Base-by-base conservation (phyloP, 805 yeast species). In the Cyberlindnera misumaiensis region DNA sequence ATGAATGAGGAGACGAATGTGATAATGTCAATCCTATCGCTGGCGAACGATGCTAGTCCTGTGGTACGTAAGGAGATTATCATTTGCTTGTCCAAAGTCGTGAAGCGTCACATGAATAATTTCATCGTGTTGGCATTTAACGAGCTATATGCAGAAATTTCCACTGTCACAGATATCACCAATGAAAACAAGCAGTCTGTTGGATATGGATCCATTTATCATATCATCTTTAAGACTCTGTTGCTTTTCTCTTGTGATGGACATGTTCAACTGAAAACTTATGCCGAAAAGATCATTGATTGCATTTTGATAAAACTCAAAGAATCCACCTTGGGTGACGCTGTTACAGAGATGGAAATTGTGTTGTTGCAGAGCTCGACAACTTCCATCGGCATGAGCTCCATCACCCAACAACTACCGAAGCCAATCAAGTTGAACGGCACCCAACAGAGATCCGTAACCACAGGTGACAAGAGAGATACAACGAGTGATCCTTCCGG, bases 111-210 rank as follows among this genome's bases (percentile, higher is more conserved):
- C 58, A 63, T 73, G 17, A 75, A 77, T 41, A 83, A 85, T 52
- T 89, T 90, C 52, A 58, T 88, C 39, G 93, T 90, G 2, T 81
- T 89, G 42, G 96, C 96, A 0, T 88, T 81, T 57, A 75, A 86
- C 34, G 88, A 87, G 48, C 56, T 93, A 20, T 43, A 47, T 2
- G 48, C 47, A 14, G 49, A 51, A 17, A 43, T 53, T 42, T 73
- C 77, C 41, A 28, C 44, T 31, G 77, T 84, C 12, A 68, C 72
- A 33, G 75, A 80, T 45, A 17, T 45, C 1, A 35, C 33, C 4
- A 42, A 38, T 18, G 48, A 45, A 3, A 38, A 24, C 14, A 71
- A 83, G 48, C 69, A 69, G 30, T 71, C 85, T 0, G 84, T 94
- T 2, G 93, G 96, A 0, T 84, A 86, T 56, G 95, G 96, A 1